Percentiles rank a stretch among this genome's conserved stretches.
These are phyloP conservation scores for Ogataea populi-albae DNA, from an alignment of 805 yeast genomes.

Conservation along the genomic window DNA sequence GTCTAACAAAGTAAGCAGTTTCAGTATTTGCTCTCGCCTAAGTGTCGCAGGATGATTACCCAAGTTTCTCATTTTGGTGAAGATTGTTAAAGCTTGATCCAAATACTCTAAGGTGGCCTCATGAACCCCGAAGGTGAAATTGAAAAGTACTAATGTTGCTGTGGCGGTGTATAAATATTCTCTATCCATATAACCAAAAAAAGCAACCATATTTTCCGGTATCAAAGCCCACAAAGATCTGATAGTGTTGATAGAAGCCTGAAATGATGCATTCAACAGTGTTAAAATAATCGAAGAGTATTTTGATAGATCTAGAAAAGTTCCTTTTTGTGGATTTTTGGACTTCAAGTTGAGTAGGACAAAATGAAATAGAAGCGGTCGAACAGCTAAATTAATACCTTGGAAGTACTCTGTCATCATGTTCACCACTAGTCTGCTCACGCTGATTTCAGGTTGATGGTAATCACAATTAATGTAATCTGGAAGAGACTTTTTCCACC, in stretches of 20 bases:
- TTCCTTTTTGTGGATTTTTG: constrained; percentile 34
- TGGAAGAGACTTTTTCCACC: constrained; percentile 68
- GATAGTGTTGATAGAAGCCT: constrained; percentile 74
- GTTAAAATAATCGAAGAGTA: constrained; percentile 69
- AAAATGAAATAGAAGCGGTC: constrained; percentile 75
- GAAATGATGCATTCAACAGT: constrained; percentile 70
- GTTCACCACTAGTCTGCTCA: constrained; percentile 66
- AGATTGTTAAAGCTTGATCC: constrained; percentile 67
- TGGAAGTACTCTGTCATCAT: constrained; percentile 81
- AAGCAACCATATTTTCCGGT: constrained; percentile 78
- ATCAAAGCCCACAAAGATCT: constrained; percentile 70
- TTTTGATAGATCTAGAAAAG: constrained; percentile 56
- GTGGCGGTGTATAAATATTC: constrained; percentile 77
- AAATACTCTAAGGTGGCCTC: constrained; percentile 69
- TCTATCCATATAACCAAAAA: constrained; percentile 85
- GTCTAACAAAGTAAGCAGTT: constrained; percentile 62
- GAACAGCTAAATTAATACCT: constrained; percentile 73
- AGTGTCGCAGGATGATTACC: constrained; percentile 81
- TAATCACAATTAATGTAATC: constrained; percentile 65
- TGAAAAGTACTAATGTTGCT: constrained; percentile 68
- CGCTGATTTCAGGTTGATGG: constrained; percentile 47
- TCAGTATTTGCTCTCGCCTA: constrained; percentile 67
- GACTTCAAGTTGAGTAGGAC: constrained; percentile 61
- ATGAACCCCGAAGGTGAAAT: constrained; percentile 79
- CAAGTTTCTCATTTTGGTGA: constrained; percentile 70